A percentile compares a stretch with the other conserved stretches of the same genome.
phyloP scores from a whole-genome alignment of 225 moss, liverwort and hornwort species.

The Physcomitrium patens region DNA sequence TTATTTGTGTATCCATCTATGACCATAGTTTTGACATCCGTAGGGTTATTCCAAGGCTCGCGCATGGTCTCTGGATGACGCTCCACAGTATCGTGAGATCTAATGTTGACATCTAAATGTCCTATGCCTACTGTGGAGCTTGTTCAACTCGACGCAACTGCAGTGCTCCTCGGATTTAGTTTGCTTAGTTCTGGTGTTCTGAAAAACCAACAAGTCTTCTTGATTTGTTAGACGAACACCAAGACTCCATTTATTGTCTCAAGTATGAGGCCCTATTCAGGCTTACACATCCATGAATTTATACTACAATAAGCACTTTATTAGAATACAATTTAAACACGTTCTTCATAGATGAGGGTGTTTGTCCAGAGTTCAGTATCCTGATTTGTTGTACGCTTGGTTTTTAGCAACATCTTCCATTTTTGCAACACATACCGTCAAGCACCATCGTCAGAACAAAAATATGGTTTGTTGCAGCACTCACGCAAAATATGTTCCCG shows the following conservation, averaged over 20 bases:
- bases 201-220: constrained; percentile 20
- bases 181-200: constrained; percentile 17
- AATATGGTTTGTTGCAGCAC: no score
- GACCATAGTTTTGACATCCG: constrained; percentile 42
- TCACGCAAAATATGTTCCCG: no score
- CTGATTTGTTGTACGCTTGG: no score
- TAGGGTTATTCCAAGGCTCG: constrained; percentile 28
- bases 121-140: constrained; percentile 13
- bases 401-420: no score
- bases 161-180: constrained; percentile 24
- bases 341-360: constrained; percentile 6
- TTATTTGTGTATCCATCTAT: constrained; percentile 6
- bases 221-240: constrained; percentile 16
- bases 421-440: no score
- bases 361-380: no score
- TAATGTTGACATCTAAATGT: constrained; percentile 6
- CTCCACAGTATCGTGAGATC: constrained; percentile 24
- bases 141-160: constrained; percentile 17
- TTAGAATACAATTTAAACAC: neutral
- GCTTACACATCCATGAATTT: neutral
- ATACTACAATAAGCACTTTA: constrained; percentile 11
- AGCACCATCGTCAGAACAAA: no score
- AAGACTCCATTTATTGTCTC: constrained; percentile 24
- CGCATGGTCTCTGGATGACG: constrained; percentile 11
- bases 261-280: constrained; percentile 19